Percentiles rank a stretch among this genome's conserved stretches.
phyloP scores from a whole-genome alignment of 208 protist genomes.

The Crithidia expoeki region DNA sequence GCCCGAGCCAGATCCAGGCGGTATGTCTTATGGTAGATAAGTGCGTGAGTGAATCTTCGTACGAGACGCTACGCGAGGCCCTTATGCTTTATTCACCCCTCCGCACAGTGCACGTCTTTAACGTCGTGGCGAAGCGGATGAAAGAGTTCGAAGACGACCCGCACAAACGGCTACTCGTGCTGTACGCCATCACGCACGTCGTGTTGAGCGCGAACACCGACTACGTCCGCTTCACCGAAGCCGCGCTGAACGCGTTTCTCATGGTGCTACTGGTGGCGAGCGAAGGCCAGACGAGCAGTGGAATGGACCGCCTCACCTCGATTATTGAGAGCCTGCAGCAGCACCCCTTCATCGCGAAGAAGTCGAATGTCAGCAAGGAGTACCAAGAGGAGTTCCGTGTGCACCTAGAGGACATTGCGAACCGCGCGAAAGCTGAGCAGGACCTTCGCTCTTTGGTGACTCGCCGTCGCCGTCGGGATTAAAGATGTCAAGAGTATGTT shows the following conservation, averaged over 20 bases:
- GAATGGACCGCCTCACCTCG: conserved; percentile 65
- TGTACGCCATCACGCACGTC: conserved; percentile 79
- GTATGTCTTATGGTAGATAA: conserved; percentile 74
- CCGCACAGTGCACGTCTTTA: conserved; percentile 76
- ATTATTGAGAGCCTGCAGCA: conserved; percentile 78
- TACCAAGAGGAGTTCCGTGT: conserved; percentile 62
- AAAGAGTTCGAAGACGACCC: conserved; percentile 77
- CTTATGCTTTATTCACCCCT: conserved; percentile 69
- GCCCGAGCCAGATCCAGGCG: conserved; percentile 71
- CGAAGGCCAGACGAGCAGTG: conserved; percentile 67
- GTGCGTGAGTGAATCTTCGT: conserved; percentile 64
- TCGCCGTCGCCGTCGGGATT: conserved; percentile 37
- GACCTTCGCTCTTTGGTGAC: conserved; percentile 64
- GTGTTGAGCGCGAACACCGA: conserved; percentile 60
- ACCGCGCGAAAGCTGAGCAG: conserved; percentile 73
- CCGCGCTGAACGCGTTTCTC: conserved; percentile 73
- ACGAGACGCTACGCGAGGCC: conserved; percentile 56
- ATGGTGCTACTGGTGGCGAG: conserved; percentile 80
- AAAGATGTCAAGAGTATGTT: too few species aligned
- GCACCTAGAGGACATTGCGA: conserved; percentile 69
- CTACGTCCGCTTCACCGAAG: conserved; percentile 54
- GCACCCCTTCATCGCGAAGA: conserved; percentile 66
- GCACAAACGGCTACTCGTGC: conserved; percentile 78
- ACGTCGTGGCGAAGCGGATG: conserved; percentile 84
- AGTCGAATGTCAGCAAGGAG: conserved; percentile 50